phyloP scores from a whole-genome alignment of 805 yeast species.

The Teunomyces panamensis region DNA sequence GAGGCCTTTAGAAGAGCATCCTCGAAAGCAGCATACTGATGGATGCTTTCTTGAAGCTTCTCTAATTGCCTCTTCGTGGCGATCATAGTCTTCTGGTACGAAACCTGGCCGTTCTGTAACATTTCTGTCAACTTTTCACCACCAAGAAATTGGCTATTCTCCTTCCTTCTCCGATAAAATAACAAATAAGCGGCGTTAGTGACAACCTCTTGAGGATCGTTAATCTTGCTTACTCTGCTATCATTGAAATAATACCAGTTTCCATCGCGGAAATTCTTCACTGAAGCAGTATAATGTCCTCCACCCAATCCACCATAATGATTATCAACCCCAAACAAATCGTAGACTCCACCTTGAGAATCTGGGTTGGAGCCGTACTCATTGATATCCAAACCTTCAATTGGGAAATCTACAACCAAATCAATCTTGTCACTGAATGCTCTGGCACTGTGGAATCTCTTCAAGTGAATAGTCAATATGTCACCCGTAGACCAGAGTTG shows the following conservation, averaged over 20 bases:
- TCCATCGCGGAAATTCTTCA: slow-evolving; percentile 68
- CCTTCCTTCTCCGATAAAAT: slow-evolving; percentile 65
- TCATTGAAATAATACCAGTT: slow-evolving; percentile 93
- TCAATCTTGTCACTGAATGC: slow-evolving; percentile 88
- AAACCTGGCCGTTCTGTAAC: slow-evolving; percentile 39
- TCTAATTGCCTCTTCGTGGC: slow-evolving; percentile 12
- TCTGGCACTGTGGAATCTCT: slow-evolving; percentile 81
- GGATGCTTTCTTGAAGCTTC: slow-evolving; percentile 15
- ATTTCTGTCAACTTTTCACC: slow-evolving; percentile 42
- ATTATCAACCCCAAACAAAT: slow-evolving; percentile 88
- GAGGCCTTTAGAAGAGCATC: slow-evolving; percentile 2
- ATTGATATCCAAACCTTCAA: slow-evolving; percentile 72
- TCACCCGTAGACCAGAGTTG: slow-evolving; percentile 96
- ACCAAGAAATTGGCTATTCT: slow-evolving; percentile 39
- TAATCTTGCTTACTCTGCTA: slow-evolving; percentile 59
- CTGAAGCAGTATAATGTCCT: slow-evolving; percentile 94
- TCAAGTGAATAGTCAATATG: slow-evolving; percentile 81
- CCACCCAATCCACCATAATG: slow-evolving; percentile 97
- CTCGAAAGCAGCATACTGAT: slow-evolving; percentile 7
- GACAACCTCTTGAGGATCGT: slow-evolving; percentile 58
- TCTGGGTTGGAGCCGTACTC: slow-evolving; percentile 42
- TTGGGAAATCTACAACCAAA: slow-evolving; percentile 82
- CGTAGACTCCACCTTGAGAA: slow-evolving; percentile 54
- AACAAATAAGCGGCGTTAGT: slow-evolving; percentile 82
- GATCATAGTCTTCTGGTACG: slow-evolving; percentile 13